phyloP scores from a whole-genome alignment of 768 basidiomycete species.

The Coprinopsis cinerea region DNA sequence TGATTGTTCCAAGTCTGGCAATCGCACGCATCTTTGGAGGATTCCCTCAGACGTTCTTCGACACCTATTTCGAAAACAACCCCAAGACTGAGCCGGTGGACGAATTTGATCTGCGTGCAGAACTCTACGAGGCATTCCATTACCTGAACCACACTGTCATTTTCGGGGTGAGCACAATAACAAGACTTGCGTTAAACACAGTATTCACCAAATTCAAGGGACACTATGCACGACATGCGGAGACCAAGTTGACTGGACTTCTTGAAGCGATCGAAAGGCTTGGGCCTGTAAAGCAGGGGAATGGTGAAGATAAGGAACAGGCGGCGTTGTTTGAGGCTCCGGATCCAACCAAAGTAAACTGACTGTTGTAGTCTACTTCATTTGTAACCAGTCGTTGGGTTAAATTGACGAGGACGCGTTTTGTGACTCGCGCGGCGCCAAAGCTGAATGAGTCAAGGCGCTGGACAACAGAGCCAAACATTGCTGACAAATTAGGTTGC shows the following conservation, averaged over 20 bases:
- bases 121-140: conserved; percentile 77
- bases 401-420: no score
- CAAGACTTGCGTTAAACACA: not conserved
- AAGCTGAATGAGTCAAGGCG: no score
- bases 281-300: no score
- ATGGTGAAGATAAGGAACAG: not conserved
- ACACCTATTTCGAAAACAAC: conserved; percentile 54
- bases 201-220: conserved; percentile 26
- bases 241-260: conserved; percentile 35
- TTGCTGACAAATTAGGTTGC: conserved; percentile 22
- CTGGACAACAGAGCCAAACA: conserved; percentile 28
- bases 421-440: no score
- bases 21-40: conserved; percentile 81
- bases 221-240: conserved; percentile 50
- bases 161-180: conserved; percentile 59
- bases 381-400: no score
- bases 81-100: conserved; percentile 61
- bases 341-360: not conserved
- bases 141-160: conserved; percentile 77
- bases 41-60: conserved; percentile 57
- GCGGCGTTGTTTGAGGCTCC: not conserved
- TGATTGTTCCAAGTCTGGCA: conserved; percentile 38
- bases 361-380: not conserved
- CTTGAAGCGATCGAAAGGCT: conserved; percentile 8
- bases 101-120: conserved; percentile 56